Base-by-base conservation (phyloP, 2,329 filamentous ascomycete species). In the Aspergillus quadrilineatus region DNA sequence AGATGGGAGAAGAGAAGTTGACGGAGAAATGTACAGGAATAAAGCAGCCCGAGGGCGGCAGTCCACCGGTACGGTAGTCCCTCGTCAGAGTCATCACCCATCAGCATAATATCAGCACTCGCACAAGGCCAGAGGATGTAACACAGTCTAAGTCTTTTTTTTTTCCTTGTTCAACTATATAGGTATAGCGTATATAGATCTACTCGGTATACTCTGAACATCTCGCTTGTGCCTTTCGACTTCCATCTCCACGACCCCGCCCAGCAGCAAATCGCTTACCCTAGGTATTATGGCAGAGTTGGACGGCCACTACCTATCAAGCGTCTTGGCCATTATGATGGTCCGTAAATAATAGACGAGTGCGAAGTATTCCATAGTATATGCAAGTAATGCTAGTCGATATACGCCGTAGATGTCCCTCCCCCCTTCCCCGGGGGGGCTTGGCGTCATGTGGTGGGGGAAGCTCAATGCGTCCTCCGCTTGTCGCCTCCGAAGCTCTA, bases 361-460 rank as follows among this genome's bases (percentile, higher is more conserved):
- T 22, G 22, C 34, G 34, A 12, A 34, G 32, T 34, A 34, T 34
- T 8, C 32, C 32, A 12, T 34, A 5, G 32, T 2, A 22, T 22
- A 22, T 22, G 3, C 22, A 22, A 22, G 22, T 22, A 22, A 22
- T 22, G 22, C 22, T 22, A 22, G 22, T 22, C 22, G 22, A 22
- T 22, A 22, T 14, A 14, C 10, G 5, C 34, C 14, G 34, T 37
- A 37, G 34, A 37, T 37, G 10, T 14, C 14, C 34, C 9, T 14
- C 14, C 34, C 9, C 22, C 22, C 17, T 17, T 17, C 17, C 22
- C 22, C 22, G 22, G 37, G 53, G 57, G 55, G 60, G 59, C 60
- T 48, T 50, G 55, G 56, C 53, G 60, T 61, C 60, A 63, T 63
- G 60, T 63, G 60, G 59, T 55, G 60, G 59, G 22, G 60, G 61